Base-by-base conservation (phyloP, 2,329 filamentous ascomycete species). In the Trichophyton equinum region DNA sequence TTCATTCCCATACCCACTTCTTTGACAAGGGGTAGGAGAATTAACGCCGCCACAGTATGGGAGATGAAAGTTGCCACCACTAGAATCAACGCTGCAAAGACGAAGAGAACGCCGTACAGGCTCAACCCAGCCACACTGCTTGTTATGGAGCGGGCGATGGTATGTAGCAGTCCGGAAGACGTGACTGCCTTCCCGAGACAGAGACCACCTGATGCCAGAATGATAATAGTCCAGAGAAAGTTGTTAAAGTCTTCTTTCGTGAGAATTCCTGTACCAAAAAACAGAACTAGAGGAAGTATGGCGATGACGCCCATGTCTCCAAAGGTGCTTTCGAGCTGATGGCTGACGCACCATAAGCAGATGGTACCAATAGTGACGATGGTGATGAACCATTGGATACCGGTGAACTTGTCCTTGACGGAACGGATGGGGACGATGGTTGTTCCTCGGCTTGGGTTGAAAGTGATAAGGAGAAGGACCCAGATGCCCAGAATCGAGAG, bases 191-290 rank as follows among this genome's bases (percentile, higher is more conserved):
- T 96, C 61, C 94, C 94, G 0, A 99, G 84, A 1, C 91, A 91
- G 38, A 99, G 78, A 6, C 94, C 94, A 55, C 94, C 94, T 0
- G 94, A 92, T 0, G 94, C 94, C 20, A 99, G 85, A 69, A 99
- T 97, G 75, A 99, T 96, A 74, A 99, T 99, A 20, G 95, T 99
- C 94, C 94, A 99, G 44, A 96, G 87, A 74, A 99, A 99, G 74
- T 99, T 99, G 79, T 99, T 99, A 73, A 99, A 99, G 76, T 99
- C 94, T 75, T 97, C 94, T 76, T 97, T 99, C 57, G 91, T 97
- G 36, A 99, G 80, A 66, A 97, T 92, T 9, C 94, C 94, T 1
- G 91, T 91, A 60, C 94, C 94, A 68, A 99, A 99, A 81, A 99
- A 99, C 47, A 96, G 80, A 2, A 95, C 88, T 58, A 99, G 87